phyloP scores from a whole-genome alignment of 1,139 yeast species.

The Yamadazyma blattariae region DNA sequence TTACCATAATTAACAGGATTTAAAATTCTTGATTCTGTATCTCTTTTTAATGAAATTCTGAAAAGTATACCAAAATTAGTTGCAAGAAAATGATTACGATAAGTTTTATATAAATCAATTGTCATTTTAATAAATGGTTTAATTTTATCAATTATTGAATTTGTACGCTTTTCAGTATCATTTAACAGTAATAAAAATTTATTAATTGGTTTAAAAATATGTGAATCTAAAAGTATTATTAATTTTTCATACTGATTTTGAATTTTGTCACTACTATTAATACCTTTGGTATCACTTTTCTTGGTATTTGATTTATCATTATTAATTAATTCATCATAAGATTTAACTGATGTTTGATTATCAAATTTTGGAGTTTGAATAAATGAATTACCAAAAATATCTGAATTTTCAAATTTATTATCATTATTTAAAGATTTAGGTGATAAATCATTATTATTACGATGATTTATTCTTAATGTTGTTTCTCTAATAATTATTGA shows the following conservation, averaged over 20 bases:
- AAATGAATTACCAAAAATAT: slow-evolving; percentile 34
- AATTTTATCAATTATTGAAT: slow-evolving; percentile 5
- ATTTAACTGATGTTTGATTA: slow-evolving; percentile 4
- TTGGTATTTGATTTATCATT: slow-evolving; percentile 1
- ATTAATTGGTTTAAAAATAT: slow-evolving; percentile 7
- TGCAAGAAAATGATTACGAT: slow-evolving; percentile 19
- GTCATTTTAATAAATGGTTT: slow-evolving; percentile 8
- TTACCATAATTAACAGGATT: slow-evolving; percentile 61
- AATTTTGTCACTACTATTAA: too few species aligned
- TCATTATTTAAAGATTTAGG: slow-evolving; percentile 19
- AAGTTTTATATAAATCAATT: slow-evolving; percentile 9
- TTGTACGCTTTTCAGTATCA: slow-evolving; percentile 2
- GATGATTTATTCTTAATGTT: slow-evolving; percentile 38
- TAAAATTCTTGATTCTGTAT: slow-evolving; percentile 57
- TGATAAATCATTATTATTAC: slow-evolving; percentile 30
- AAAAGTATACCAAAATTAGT: slow-evolving; percentile 45
- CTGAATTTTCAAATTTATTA: slow-evolving; percentile 15
- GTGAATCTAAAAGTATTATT: slow-evolving; percentile 6
- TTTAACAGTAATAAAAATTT: slow-evolving; percentile 2
- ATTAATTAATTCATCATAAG: slow-evolving; percentile 13
- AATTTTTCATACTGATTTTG: not conserved
- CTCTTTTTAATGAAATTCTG: slow-evolving; percentile 47
- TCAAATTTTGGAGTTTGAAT: slow-evolving; percentile 10
- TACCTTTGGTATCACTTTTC: not conserved
- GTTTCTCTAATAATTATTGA: slow-evolving; percentile 49